phyloP scores from a whole-genome alignment of 1,139 yeast genomes.

The Yamadazyma membranifaciens region DNA sequence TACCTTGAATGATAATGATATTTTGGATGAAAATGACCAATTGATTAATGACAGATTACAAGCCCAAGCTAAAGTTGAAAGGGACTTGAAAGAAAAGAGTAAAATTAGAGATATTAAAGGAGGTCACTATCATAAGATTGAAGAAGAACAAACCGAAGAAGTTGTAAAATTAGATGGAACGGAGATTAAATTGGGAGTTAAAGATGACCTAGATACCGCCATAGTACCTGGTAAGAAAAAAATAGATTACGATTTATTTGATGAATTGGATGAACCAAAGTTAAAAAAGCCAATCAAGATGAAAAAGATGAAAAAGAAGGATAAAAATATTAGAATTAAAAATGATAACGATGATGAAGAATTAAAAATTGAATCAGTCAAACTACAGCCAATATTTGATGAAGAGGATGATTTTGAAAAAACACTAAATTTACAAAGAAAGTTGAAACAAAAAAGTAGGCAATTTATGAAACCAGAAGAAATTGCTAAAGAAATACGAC shows the following conservation, averaged over 20 bases:
- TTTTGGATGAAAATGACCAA: slow-evolving; percentile 51
- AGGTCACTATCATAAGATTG: slow-evolving; percentile 13
- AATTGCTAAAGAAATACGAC: slow-evolving; percentile 44
- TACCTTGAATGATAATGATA: slow-evolving; percentile 60
- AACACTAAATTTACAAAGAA: slow-evolving; percentile 39
- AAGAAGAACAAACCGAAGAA: slow-evolving; percentile 20
- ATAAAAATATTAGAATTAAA: slow-evolving; percentile 10
- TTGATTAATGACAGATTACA: slow-evolving; percentile 44
- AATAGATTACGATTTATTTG: slow-evolving; percentile 20
- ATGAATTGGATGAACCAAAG: slow-evolving; percentile 24
- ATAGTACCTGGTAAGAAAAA: slow-evolving; percentile 8
- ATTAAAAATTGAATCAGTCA: slow-evolving; percentile 34
- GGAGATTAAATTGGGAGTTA: slow-evolving; percentile 8
- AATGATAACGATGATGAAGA: slow-evolving; percentile 16
- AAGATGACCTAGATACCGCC: background rate
- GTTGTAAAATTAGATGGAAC: slow-evolving; percentile 10
- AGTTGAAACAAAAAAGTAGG: slow-evolving; percentile 31
- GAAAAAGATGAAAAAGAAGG: slow-evolving; percentile 42
- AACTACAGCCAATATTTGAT: slow-evolving; percentile 25
- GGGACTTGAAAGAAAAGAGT: slow-evolving; percentile 22
- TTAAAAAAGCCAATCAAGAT: slow-evolving; percentile 29
- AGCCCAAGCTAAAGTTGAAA: slow-evolving; percentile 26
- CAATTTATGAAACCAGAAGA: slow-evolving; percentile 41
- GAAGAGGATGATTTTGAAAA: slow-evolving; percentile 47
- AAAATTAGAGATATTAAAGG: slow-evolving; percentile 26